These are phyloP conservation scores for Mycena capillaripes DNA, from an alignment of 768 basidiomycete genomes.

Conservation along the genomic window DNA sequence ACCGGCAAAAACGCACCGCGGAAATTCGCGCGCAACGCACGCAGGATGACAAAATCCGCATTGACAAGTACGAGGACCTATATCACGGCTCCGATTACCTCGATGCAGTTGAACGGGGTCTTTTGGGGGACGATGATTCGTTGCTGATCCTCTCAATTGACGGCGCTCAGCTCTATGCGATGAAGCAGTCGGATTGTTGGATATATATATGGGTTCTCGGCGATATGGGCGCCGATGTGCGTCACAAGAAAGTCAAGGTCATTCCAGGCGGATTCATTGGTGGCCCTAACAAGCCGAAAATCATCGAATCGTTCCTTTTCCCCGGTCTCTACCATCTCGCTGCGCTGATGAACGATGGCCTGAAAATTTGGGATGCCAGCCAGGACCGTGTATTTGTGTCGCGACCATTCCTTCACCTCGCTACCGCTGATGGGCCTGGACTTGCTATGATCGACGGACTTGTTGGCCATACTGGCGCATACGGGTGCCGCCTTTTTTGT, in stretches of 20 bases:
- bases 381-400: constrained; percentile 32
- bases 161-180: constrained; percentile 58
- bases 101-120: constrained; percentile 26
- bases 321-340: constrained; percentile 50
- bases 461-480: constrained; percentile 51
- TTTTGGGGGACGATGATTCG: constrained; percentile 47
- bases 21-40: constrained; percentile 25
- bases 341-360: constrained; percentile 47
- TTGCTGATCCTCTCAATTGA: constrained; percentile 53
- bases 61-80: constrained; percentile 42
- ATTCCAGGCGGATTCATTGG: constrained; percentile 41
- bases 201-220: constrained; percentile 57
- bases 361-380: constrained; percentile 49
- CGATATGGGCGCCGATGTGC: constrained; percentile 42
- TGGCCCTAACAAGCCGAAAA: constrained; percentile 50
- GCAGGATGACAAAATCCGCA: constrained; percentile 8
- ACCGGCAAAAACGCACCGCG: constrained; percentile 32
- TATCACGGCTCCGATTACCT: constrained; percentile 45
- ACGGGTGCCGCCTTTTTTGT: constrained; percentile 53
- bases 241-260: constrained; percentile 43
- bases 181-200: constrained; percentile 59
- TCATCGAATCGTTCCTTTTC: constrained; percentile 51
- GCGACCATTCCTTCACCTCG: constrained; percentile 39
- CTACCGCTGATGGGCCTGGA: constrained; percentile 51
- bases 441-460: constrained; percentile 48